These are phyloP conservation scores for Quillaja saponaria DNA, from an alignment of 306 rosid genomes.

Conservation along the genomic window DNA sequence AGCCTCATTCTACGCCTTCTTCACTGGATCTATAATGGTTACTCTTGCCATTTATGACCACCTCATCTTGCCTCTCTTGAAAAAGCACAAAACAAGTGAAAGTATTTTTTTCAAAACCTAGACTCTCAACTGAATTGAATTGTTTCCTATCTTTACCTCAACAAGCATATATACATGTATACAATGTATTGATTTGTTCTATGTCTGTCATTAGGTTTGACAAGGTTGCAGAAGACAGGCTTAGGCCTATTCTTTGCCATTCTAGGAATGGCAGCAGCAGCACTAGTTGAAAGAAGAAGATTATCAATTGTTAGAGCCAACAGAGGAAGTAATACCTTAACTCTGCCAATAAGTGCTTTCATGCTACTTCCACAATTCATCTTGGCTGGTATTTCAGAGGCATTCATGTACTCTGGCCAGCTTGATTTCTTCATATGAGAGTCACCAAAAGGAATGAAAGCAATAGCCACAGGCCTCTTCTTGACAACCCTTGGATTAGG, in stretches of 20 bases:
- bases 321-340: background rate
- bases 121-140: background rate
- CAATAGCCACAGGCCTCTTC: constrained; percentile 3
- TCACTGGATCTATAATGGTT: background rate
- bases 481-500: too few species aligned
- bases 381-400: constrained; percentile 1
- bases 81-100: background rate
- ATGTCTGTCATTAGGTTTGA: background rate
- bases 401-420: background rate
- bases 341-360: background rate
- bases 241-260: background rate
- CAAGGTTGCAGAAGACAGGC: constrained; percentile 1
- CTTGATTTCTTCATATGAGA: background rate
- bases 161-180: too few species aligned
- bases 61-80: background rate
- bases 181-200: background rate
- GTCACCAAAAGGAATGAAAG: constrained; percentile 3
- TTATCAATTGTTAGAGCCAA: background rate
- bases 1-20: constrained; percentile 1
- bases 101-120: background rate
- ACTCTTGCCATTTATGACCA: constrained; percentile 5
- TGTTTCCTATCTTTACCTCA: too few species aligned
- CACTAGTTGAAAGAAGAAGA: background rate
- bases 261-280: constrained; percentile 12
- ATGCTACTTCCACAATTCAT: constrained; percentile 5